phyloP scores from a whole-genome alignment of 352 stramenopile genomes.

The Nothophytophthora sp. region DNA sequence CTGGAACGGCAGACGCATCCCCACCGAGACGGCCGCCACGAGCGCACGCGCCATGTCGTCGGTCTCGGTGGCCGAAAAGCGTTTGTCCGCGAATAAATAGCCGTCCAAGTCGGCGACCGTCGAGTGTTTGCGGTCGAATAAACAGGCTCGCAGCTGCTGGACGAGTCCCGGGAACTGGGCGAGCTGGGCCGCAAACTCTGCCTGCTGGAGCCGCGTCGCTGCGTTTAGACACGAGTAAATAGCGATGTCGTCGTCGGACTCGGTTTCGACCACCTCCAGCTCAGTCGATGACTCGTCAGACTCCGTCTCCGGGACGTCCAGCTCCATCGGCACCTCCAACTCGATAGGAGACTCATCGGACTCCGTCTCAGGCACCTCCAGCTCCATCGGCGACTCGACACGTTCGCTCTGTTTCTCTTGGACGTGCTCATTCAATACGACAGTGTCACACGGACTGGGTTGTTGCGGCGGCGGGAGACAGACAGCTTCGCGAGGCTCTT shows the following conservation, averaged over 20 bases:
- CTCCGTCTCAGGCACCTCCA: conserved; percentile 21
- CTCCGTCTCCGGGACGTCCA: too few species aligned
- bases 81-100: conserved; percentile 32
- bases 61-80: conserved; percentile 13
- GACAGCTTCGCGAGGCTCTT: too few species aligned
- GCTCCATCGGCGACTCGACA: conserved; percentile 15
- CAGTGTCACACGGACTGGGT: too few species aligned
- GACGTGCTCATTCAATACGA: too few species aligned
- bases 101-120: conserved; percentile 17
- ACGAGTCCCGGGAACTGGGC: conserved; percentile 23
- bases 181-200: conserved; percentile 7
- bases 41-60: conserved; percentile 21
- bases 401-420: too few species aligned
- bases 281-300: conserved; percentile 13
- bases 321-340: conserved; percentile 5
- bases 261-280: conserved; percentile 25
- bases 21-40: conserved; percentile 16
- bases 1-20: conserved; percentile 15
- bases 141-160: conserved; percentile 22
- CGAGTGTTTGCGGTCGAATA: conserved; percentile 23
- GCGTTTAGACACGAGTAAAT: conserved; percentile 21
- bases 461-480: too few species aligned
- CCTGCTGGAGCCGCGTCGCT: conserved; percentile 12
- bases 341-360: conserved; percentile 8
- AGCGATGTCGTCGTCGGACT: conserved; percentile 20